Base-by-base conservation (phyloP, 192 early-diverging fungal species). In the Lunasporangiospora selenospora region DNA sequence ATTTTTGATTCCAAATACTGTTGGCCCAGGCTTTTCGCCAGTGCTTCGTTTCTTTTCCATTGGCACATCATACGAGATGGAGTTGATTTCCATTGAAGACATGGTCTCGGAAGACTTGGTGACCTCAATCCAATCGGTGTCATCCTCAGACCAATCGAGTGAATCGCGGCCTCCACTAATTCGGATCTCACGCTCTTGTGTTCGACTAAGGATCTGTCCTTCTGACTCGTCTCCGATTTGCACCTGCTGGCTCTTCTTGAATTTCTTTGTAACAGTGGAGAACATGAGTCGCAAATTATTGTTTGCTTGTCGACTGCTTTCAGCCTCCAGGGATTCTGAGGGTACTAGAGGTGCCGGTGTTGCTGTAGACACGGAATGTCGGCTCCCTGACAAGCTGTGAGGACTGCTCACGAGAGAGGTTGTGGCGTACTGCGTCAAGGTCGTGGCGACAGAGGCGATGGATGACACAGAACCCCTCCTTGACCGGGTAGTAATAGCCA, bases 181-280 rank as follows among this genome's bases (percentile, higher is more conserved):
- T 18, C 53, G 47, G 9, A 71, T 57, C 47, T 71, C 67, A 8
- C 67, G 59, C 38, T 71, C 67, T 53, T 71, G 67, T 10, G 67
- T 62, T 41, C 67, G 48, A 8, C 43, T 37, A 0, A 62, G 32
- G n/a, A 71, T 34, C 11, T 51, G 46, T 23, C 67, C 53, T 21
- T 71, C 67, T 1, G 45, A 21, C 1, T 67, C 64, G 18, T 40
- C 54, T 1, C 54, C 64, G 12, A 67, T 34, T 29, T 62, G 52
- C 26, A 71, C 67, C 21, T 46, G 53, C 42, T 77, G 65, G 19
- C 48, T 77, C 51, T 64, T 77, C 24, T 77, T 65, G 30, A 84
- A 67, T 58, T 81, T 84, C 57, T 79, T 81, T 7, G 79, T 77
- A 13, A 84, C 67, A 23, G 82, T 75, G 15, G 77, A 79, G 13